Evolutionary conservation across 768 basidiomycete species (phyloP).

Genomic region (Boletus rex-veris): DNA sequence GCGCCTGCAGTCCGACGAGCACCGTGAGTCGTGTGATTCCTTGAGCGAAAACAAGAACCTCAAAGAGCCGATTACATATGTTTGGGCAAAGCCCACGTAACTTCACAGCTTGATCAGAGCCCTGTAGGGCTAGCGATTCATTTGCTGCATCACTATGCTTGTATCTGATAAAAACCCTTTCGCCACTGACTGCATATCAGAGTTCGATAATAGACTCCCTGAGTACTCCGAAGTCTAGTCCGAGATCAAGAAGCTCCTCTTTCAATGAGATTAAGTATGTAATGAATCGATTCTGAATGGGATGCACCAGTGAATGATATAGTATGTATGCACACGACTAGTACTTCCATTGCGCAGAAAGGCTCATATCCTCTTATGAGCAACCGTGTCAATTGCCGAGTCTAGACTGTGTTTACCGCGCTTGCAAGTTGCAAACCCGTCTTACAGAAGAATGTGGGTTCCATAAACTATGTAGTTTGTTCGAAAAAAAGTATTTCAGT

Average conservation of each 20-base stretch:
- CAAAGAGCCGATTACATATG: constrained; percentile 19
- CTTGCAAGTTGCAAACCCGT: too few relatives aligned
- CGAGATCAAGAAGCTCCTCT: not conserved
- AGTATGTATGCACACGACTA: not conserved
- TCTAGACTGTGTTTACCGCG: not conserved
- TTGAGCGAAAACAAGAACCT: not conserved
- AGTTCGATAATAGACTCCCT: not conserved
- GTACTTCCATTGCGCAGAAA: constrained; percentile 16
- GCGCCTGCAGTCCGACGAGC: too few relatives aligned
- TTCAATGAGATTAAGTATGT: not conserved
- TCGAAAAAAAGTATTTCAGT: too few relatives aligned
- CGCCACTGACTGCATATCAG: not conserved
- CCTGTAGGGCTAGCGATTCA: too few relatives aligned
- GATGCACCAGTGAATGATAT: not conserved
- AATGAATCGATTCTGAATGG: not conserved
- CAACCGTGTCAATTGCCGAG: constrained; percentile 9
- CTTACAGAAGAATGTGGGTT: too few relatives aligned
- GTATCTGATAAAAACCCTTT: not conserved
- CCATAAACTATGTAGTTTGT: too few relatives aligned
- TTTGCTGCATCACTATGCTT: too few relatives aligned
- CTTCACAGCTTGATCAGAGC: not conserved
- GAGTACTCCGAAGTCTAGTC: not conserved
- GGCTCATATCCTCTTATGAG: constrained; percentile 5
- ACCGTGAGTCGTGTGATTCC: not conserved
- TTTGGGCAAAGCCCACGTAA: constrained; percentile 10